Evolutionary conservation across 1,284 basidiomycete genomes (phyloP), one percentile per base, ranked within the genome.

Genomic region (Clitocybe nebularis): DNA sequence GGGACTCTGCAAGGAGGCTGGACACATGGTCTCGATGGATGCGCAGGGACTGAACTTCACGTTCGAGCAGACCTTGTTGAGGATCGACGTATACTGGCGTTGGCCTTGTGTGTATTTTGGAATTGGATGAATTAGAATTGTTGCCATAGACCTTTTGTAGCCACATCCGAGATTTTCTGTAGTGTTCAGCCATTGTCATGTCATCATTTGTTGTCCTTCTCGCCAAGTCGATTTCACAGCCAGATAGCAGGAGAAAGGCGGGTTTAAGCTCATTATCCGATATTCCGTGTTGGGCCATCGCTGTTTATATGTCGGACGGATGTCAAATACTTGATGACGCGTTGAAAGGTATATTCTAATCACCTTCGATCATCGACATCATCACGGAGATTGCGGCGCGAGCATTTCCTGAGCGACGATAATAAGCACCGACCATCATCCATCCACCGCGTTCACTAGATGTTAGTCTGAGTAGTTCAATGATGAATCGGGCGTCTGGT

Each of bases 401-500:
- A n/a, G 66, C 51, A 43, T 74, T 69, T n/a, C 71, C 69, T 23
- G 52, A 63, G 16, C 74, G 61, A 22, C 77, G 71, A 57, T 79
- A 80, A 47, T 69, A 66, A 1, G 67, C 74, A 9, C 61, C 77
- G 6, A 75, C 72, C 10, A 72, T 61, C 66, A 80, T 72, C 75
- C 77, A 81, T 45, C 65, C 72, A 20, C 68, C 73, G 33, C 71
- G 63, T 44, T 74, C 73, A 26, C 66, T 66, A 3, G 58, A 48
- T 0, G 71, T 67, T 3, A 58, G 45, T 44, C 63, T 68, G 6
- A 81, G 59, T 3, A 77, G 55, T 34, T 64, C 55, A 23, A 77
- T 74, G 41, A 77, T 68, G 7, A 62, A 56, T 10, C 54, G 48
- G 1, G 74, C 70, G 48, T 78, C 65, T 6, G 63, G 59, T 44